Evolutionary conservation across 1,284 basidiomycete species (phyloP).

Genomic region (Phenoliferia sp.): DNA sequence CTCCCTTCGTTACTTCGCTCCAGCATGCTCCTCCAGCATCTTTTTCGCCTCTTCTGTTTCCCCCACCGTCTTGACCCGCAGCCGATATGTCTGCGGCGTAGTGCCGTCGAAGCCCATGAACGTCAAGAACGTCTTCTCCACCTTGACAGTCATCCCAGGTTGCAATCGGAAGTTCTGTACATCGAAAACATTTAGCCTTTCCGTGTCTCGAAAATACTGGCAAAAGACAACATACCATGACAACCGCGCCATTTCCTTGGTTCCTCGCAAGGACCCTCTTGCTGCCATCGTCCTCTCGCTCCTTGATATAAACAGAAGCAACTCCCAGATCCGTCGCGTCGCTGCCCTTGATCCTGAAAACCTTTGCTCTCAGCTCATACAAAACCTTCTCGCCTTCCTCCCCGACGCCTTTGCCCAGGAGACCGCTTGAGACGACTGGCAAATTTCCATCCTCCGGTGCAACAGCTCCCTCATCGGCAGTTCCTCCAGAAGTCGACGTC

Average conservation of each 20-base stretch:
- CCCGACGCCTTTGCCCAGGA: conserved; percentile 14
- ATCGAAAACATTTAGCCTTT: neutral
- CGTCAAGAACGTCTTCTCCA: conserved; percentile 29
- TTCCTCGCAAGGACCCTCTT: conserved; percentile 32
- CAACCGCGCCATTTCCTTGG: conserved; percentile 29
- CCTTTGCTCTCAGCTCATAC: conserved; percentile 11
- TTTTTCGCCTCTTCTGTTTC: conserved; percentile 10
- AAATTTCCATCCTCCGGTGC: neutral
- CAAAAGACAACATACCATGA: conserved; percentile 24
- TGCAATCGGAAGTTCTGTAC: conserved; percentile 32
- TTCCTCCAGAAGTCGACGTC: too few relatives aligned
- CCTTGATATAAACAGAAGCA: conserved; percentile 28
- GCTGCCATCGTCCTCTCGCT: conserved; percentile 20
- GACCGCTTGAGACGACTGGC: neutral
- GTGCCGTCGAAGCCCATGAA: conserved; percentile 28
- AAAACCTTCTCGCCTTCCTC: conserved; percentile 26
- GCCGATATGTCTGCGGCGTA: conserved; percentile 23
- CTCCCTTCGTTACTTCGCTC: neutral
- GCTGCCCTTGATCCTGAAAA: conserved; percentile 11
- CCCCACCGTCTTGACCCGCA: conserved; percentile 29
- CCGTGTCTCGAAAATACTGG: neutral
- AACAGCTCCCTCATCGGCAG: neutral
- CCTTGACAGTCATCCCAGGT: conserved; percentile 7
- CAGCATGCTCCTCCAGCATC: conserved; percentile 9
- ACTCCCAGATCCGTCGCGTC: conserved; percentile 18